phyloP scores from a whole-genome alignment of 257 asterid species.

The Solanum okadae region DNA sequence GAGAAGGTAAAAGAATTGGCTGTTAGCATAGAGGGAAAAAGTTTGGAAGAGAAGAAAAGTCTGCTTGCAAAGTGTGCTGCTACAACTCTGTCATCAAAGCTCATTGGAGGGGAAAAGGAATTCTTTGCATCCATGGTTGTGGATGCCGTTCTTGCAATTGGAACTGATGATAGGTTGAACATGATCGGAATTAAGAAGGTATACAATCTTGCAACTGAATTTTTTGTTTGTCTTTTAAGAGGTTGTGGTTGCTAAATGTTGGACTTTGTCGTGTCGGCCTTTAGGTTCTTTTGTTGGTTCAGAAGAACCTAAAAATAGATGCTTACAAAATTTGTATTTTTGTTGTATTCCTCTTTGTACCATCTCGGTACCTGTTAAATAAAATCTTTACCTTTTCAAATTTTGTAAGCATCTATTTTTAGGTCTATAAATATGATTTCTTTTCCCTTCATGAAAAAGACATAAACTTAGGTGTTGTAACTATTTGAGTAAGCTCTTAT shows the following conservation, averaged over 20 bases:
- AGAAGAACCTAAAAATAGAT: not conserved
- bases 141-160: slow-evolving; percentile 87
- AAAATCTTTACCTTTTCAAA: not conserved
- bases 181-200: slow-evolving; percentile 99
- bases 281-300: not conserved
- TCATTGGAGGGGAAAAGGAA: slow-evolving; percentile 98
- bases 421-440: not conserved
- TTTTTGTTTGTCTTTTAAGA: not conserved
- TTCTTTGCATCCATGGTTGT: slow-evolving; percentile 96
- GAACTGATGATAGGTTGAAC: slow-evolving; percentile 79
- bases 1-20: slow-evolving; percentile 77
- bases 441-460: not conserved
- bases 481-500: not conserved
- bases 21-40: slow-evolving; percentile 81
- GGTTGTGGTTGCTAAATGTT: not conserved
- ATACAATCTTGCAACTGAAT: not conserved
- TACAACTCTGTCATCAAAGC: slow-evolving; percentile 94
- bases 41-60: slow-evolving; percentile 82
- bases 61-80: slow-evolving; percentile 96
- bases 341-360: not conserved
- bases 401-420: not conserved
- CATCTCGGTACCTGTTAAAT: not conserved
- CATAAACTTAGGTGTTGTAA: not conserved
- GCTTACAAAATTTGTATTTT: not conserved
- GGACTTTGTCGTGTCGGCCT: not conserved